Base-by-base conservation (phyloP, 129 eudicot genomes). In the Flaveria sonorensis region DNA sequence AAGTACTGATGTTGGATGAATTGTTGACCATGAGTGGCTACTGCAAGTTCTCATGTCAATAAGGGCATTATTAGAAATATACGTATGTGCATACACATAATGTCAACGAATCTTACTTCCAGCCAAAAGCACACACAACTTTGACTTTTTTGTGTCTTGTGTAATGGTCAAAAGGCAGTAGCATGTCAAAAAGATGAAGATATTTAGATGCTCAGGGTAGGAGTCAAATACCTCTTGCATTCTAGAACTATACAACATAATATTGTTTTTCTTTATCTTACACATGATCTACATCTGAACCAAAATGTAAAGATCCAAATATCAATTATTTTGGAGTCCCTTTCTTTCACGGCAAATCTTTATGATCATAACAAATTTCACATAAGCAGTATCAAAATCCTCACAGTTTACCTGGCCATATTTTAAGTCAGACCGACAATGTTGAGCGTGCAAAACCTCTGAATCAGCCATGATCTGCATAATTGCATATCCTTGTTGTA, bases 141-240 rank as follows among this genome's bases (percentile, higher is more conserved):
- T 47, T 70, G 69, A 70, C 77, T 36, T 70, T 32, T 36, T 65
- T 50, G 18, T 79, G 47, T 51, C n/a, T 64, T 80, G 68, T 64
- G 74, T 52, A 26, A 80, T 63, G 68, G 75, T 80, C 83, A 80
- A 80, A 80, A 46, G 15, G 43, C 76, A 78, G 30, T 68, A 77
- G 68, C 52, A 79, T 79, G 20, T 47, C 67, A 65, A 79, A 72
- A 72, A 43, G 68, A 79, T 50, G 59, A 79, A 63, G 30, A 63
- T 55, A 26, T 55, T 30, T 30, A 42, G 85, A 65, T 63, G 77
- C 83, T 81, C 81, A 78, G 42, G 56, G 46, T 36, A 42, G 78
- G 90, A 81, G 90, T 61, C 88, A 87, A 64, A 63, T 62, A 72
- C 50, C 71, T 76, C 72, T 67, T 59, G 36, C 62, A 51, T 26